Evolutionary conservation across 148 eudicot genomes (phyloP), one percentile per base, ranked within the genome.

Genomic region (Mesembryanthemum crystallinum): DNA sequence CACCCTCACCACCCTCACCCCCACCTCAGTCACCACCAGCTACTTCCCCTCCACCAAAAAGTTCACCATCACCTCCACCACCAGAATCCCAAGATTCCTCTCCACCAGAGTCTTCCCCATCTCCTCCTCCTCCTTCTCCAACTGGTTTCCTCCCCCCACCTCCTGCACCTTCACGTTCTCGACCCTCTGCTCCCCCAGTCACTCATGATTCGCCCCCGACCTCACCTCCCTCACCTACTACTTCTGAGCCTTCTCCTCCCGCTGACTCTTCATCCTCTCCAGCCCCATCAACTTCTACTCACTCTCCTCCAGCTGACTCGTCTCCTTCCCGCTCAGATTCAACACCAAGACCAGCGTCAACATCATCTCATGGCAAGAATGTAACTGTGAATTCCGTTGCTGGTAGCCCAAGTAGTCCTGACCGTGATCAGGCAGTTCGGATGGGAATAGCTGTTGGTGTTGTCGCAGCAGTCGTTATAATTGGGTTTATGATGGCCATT

Each of bases 401-500:
- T 13, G 45, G 42, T 8, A 9, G 75, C 32, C 21, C 82, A n/a
- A 25, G 5, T 29, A 5, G 63, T 29, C 33, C 76, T 24, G 79
- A 77, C 37, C 75, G 83, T 72, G 75, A 78, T 30, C 75, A 74
- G 51, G 43, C 77, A 49, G 80, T 74, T 62, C 61, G 70, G 73
- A 74, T 43, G 8, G 85, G 85, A 69, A 80, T 82, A 67, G 83
- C 78, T 29, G 72, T 85, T 62, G 88, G 85, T 37, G 79, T 82
- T 58, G 83, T 82, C 70, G 79, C 80, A 45, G 82, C 80, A 29
- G 60, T 82, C 45, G 29, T 85, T 15, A 64, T 82, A 42, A 72
- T 85, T 65, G 82, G 70, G 17, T 82, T 85, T 45, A 47, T 90
- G 60, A 14, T 89, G 51, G 87, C 82, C 57, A 80, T 87, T 17